Evolutionary conservation across 1,139 yeast species (phyloP), one percentile per base, ranked within the genome.

Genomic region (Nakaseomyces sp.): DNA sequence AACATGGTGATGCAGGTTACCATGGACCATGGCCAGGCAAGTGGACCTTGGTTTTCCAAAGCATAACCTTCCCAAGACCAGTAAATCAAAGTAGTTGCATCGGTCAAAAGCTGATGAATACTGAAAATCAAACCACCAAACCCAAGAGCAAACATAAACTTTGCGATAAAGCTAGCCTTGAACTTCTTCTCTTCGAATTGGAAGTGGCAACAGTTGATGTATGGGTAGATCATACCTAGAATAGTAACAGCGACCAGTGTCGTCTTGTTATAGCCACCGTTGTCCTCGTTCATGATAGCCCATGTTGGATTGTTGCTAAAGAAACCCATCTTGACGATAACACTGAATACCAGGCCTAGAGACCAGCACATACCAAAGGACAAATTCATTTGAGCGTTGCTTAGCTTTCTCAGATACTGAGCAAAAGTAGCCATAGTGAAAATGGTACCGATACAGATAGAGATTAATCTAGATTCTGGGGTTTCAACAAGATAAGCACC

Each of bases 21-120:
- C 12, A 81, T 73, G 40, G 94, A 95, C 58, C 93, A 94, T 29
- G 96, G 94, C 49, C 89, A 79, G 10, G 96, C 88, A 28, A 86
- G 71, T 10, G 97, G 97, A 0, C 97, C 97, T 25, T 54, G 51
- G 4, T 48, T 41, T 9, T 70, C 69, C 15, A 86, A 70, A 40
- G 95, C 95, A 61, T 73, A 91, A 1, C 98, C 98, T 50, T 82
- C 85, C 97, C 97, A 91, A 12, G 80, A 79, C 97, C 97, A 91
- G 42, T 81, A 71, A 15, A 86, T 81, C 44, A 89, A 72, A 5
- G 94, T 85, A 3, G 94, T 81, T 0, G 96, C 76, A 60, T 91
- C 98, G 17, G 86, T 75, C 43, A 89, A 66, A 67, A 81, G 76
- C 10, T 93, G 84, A 55, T 81, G 83, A 28, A 83, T 64, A 5